Conservation (phyloP, 768 basidiomycete species). For the Collybiopsis luxurians region DNA sequence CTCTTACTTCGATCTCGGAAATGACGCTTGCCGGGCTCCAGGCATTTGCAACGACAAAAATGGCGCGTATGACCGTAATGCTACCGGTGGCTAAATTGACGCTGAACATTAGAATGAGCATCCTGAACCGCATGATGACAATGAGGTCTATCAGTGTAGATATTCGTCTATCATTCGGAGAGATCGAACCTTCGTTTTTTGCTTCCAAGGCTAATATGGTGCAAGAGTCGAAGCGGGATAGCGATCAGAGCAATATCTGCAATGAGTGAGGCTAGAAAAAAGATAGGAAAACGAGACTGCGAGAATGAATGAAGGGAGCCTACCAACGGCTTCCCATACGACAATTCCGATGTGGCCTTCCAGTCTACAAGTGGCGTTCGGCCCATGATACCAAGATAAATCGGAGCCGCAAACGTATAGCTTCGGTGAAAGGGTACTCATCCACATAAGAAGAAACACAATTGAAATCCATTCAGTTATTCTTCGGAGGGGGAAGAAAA, state of each 20-base stretch:
- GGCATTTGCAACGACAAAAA: not conserved
- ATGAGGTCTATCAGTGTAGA: too few species aligned
- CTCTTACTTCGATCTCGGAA: not conserved
- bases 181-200: not conserved
- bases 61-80: slow-evolving; percentile 1
- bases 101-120: slow-evolving; percentile 3
- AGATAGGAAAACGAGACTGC: not conserved
- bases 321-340: not conserved
- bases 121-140: too few species aligned
- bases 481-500: not conserved
- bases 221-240: not conserved
- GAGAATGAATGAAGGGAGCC: too few species aligned
- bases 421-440: slow-evolving; percentile 3
- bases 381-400: not conserved
- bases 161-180: not conserved
- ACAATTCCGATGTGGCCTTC: not conserved
- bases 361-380: not conserved
- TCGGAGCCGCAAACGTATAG: slow-evolving; percentile 5
- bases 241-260: slow-evolving; percentile 1
- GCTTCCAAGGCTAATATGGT: not conserved
- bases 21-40: not conserved
- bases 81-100: not conserved
- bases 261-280: not conserved
- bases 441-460: slow-evolving; percentile 6
- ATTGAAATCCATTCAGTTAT: not conserved